Evolutionary conservation across 1,139 yeast genomes (phyloP).

Genomic region (Arxiozyma slooffiae): DNA sequence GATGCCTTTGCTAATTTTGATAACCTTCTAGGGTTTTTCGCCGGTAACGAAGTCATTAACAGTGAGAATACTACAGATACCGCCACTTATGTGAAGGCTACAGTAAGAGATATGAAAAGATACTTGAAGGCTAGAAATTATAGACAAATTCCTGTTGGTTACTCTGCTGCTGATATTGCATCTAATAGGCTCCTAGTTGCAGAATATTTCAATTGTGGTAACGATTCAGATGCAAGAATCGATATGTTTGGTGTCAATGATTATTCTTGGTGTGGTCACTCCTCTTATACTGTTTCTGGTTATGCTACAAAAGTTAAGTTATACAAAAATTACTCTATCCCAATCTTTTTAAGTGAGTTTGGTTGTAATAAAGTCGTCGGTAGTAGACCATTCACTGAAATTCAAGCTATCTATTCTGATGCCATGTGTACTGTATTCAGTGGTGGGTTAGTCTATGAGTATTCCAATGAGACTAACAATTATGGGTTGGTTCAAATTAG

Average conservation of each 20-base stretch:
- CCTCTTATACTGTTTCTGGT: slow-evolving; percentile 64
- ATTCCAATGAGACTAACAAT: slow-evolving; percentile 54
- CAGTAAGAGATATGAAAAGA: too few relatives aligned
- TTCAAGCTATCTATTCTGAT: slow-evolving; percentile 50
- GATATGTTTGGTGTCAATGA: slow-evolving; percentile 87
- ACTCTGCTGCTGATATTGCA: slow-evolving; percentile 76
- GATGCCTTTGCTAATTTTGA: slow-evolving; percentile 60
- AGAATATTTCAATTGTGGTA: slow-evolving; percentile 79
- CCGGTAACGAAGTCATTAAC: slow-evolving; percentile 86
- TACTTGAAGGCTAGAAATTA: slow-evolving; percentile 49
- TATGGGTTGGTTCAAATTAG: slow-evolving; percentile 56
- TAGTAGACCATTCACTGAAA: slow-evolving; percentile 54
- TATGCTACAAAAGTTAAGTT: slow-evolving; percentile 63
- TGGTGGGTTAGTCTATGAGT: slow-evolving; percentile 74
- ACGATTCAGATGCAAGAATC: slow-evolving; percentile 47
- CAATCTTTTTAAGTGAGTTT: slow-evolving; percentile 83
- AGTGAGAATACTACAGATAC: slow-evolving; percentile 62
- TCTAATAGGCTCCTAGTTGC: slow-evolving; percentile 64
- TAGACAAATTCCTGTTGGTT: slow-evolving; percentile 76
- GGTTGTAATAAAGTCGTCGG: slow-evolving; percentile 65
- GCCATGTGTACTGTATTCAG: slow-evolving; percentile 62
- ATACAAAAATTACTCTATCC: slow-evolving; percentile 70
- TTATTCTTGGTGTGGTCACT: slow-evolving; percentile 88
- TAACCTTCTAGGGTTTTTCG: slow-evolving; percentile 79
- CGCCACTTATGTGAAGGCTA: slow-evolving; percentile 82